Evolutionary conservation across 139 green algal species (phyloP).

Genomic region (Micractinium sp.): DNA sequence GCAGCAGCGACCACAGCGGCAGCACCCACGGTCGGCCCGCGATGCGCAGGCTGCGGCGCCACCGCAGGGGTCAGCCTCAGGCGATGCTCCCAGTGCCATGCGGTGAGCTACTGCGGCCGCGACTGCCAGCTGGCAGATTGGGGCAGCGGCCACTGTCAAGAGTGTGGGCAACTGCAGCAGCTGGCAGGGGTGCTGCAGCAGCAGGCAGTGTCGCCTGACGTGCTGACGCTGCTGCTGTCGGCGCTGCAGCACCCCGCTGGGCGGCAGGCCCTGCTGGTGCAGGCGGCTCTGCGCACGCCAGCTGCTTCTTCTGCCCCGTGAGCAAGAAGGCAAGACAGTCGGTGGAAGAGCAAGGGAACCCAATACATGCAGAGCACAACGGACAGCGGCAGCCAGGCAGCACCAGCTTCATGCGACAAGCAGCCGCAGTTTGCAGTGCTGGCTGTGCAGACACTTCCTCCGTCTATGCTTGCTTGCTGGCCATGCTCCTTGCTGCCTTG

Average conservation of each 20-base stretch:
- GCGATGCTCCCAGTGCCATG: constrained; percentile 10
- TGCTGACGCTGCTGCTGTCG: background rate
- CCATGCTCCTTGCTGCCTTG: too few species aligned
- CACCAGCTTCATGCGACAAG: too few species aligned
- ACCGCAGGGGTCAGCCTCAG: background rate
- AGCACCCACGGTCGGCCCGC: background rate
- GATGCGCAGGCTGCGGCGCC: background rate
- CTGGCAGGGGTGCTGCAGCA: background rate
- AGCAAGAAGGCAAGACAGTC: too few species aligned
- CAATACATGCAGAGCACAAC: too few species aligned
- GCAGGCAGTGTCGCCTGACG: background rate
- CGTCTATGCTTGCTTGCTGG: too few species aligned
- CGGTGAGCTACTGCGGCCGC: background rate
- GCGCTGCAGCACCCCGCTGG: background rate
- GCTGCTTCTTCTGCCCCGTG: too few species aligned
- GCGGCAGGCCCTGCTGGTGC: background rate
- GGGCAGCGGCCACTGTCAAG: background rate
- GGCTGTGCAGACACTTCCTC: too few species aligned
- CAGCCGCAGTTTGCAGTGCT: too few species aligned
- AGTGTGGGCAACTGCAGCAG: constrained; percentile 6
- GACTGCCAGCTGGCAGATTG: constrained; percentile 20
- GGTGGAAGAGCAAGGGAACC: too few species aligned
- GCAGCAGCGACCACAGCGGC: background rate
- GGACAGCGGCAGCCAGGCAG: too few species aligned
- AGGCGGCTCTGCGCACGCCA: background rate